Evolutionary conservation across 208 protist genomes (phyloP).

Genomic region (Leptomonas seymouri): DNA sequence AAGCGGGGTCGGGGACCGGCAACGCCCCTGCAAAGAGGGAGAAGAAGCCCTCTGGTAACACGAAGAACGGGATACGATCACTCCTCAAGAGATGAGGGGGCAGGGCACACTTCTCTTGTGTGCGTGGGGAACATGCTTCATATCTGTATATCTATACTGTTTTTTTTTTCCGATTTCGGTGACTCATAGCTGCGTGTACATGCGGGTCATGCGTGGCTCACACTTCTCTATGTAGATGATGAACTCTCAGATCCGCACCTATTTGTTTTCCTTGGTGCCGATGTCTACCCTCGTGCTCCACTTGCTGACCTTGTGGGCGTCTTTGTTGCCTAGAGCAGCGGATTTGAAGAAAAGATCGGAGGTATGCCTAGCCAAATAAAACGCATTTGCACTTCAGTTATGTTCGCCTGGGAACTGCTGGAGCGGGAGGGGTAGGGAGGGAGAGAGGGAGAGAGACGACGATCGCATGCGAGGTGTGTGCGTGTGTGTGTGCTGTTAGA

Average conservation of each 20-base stretch:
- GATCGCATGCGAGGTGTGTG: no score
- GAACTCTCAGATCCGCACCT: no score
- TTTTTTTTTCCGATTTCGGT: slow-evolving; percentile 10
- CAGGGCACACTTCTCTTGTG: no score
- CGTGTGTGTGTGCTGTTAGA: no score
- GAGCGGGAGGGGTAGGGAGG: no score
- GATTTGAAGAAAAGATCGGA: not conserved
- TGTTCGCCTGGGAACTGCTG: no score
- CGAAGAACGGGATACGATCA: not conserved
- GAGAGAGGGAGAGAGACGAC: no score
- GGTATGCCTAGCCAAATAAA: no score
- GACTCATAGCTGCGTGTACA: no score
- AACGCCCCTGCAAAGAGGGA: not conserved
- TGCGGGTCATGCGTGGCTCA: not conserved
- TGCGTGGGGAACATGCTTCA: not conserved
- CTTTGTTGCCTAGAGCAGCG: not conserved
- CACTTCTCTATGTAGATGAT: not conserved
- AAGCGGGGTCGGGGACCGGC: not conserved
- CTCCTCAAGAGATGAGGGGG: slow-evolving; percentile 3
- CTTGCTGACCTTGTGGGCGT: not conserved
- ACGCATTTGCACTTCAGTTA: no score
- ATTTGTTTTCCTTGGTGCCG: no score
- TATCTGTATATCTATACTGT: slow-evolving; percentile 3
- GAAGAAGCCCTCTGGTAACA: not conserved
- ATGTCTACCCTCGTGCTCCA: not conserved